Percentiles rank a stretch among this genome's conserved stretches.
These are phyloP conservation scores for Nicotiana benthamiana DNA, from an alignment of 257 asterid genomes.

Conservation along the genomic window DNA sequence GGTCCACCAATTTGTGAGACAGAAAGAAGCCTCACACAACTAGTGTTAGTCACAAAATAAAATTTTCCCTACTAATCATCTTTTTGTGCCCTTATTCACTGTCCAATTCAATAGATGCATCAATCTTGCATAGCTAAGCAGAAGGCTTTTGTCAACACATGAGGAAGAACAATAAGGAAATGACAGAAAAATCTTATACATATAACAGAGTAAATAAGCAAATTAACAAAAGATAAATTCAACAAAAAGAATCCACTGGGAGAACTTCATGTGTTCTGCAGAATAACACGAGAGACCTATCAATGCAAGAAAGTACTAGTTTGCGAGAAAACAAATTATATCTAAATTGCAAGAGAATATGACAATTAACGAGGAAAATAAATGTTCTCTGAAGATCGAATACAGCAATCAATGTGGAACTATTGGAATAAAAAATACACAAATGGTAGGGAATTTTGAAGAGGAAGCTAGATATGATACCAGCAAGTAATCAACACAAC, in stretches of 20 bases:
- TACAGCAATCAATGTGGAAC: conserved; percentile 11
- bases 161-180: neutral
- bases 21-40: too few species aligned
- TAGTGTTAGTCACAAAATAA: too few species aligned
- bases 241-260: neutral
- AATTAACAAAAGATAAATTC: neutral
- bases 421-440: neutral
- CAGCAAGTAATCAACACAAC: conserved; percentile 30
- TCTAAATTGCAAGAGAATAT: conserved; percentile 1
- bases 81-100: neutral
- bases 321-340: neutral
- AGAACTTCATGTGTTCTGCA: neutral
- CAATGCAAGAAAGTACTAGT: neutral
- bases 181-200: neutral
- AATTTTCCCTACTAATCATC: neutral
- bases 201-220: neutral
- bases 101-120: neutral
- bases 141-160: neutral
- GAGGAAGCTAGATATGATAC: neutral
- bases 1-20: too few species aligned
- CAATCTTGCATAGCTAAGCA: neutral
- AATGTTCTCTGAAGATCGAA: neutral
- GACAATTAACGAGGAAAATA: neutral
- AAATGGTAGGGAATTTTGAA: neutral
- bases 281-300: neutral